Base-by-base conservation (phyloP, 306 rosid species). In the Herpetospermum pedunculosum region DNA sequence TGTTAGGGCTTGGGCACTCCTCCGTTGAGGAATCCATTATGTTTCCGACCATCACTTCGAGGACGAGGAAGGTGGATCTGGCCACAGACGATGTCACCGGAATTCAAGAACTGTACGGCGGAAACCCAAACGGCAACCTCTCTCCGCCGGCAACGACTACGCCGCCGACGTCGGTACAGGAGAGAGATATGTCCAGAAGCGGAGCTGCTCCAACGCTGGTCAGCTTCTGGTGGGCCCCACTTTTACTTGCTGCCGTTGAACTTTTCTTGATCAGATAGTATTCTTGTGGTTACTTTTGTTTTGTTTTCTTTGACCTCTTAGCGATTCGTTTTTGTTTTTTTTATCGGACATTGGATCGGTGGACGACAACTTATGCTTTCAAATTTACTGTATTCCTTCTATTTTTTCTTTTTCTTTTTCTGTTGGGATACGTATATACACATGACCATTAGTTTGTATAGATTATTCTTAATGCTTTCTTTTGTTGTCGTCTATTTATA, bases 1-100 rank as follows among this genome's bases (percentile, higher is more conserved):
- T 94, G 63, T 75, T 94, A 1, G 98, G 98, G 11, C 60, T 94
- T 11, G 98, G 96, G 0, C 98, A 94, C 48, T 81, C 97, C 0
- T 94, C 98, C 0, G 87, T 83, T 18, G 80, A 83, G 75, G 92
- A 85, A 0, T 78, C 97, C 28, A 94, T 94, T 30, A 94, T 91
- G 98, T 94, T 79, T 70, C 97, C 97, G 70, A 81, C 97, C 13
- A 83, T 94, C 60, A 0, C 89, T 30, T 71, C 97, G 7, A 16
- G 75, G 43, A 87, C 90, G n/a, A 84, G 70, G 82, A 91, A 89
- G 77, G 88, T 90, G 25, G 83, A 85, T 10, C 87, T 94, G 6
- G 72, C 44, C 0, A n/a, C 9, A 0, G 97, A 94, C 76, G 98
- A 94, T 55, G 40, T 94, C 2, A 0, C 11, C 18, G 98, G 98